Conservation (phyloP, 2,329 filamentous ascomycete species). For the Botrytis galanthina region DNA sequence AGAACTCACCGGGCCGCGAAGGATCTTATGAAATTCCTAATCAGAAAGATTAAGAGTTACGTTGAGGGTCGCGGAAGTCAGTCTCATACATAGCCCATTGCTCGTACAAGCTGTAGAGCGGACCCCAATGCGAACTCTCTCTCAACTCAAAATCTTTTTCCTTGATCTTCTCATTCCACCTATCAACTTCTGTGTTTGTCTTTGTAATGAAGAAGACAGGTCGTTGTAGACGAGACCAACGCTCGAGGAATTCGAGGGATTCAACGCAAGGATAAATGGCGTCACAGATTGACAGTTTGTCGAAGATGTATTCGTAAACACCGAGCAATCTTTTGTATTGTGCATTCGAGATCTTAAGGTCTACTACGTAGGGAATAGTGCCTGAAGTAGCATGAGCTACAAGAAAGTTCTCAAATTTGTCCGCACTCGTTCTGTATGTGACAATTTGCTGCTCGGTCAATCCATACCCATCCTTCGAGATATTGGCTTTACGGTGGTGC, state of each 20-base stretch:
- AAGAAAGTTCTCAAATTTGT: not conserved
- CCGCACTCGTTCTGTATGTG: not conserved
- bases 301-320: not conserved
- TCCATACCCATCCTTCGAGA: not conserved
- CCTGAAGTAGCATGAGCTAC: not conserved
- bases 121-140: not conserved
- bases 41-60: not conserved
- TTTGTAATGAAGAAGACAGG: not conserved
- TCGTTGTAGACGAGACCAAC: not conserved
- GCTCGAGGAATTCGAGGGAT: not conserved
- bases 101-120: not conserved
- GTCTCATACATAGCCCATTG: not conserved
- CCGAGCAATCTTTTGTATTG: not conserved
- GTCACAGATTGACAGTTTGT: not conserved
- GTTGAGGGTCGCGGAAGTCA: not conserved
- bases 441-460: not conserved
- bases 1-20: not conserved
- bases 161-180: not conserved
- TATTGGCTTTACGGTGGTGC: not conserved
- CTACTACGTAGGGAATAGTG: not conserved
- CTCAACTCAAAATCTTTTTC: not conserved
- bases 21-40: not conserved
- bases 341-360: not conserved
- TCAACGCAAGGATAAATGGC: not conserved
- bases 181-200: not conserved